These are phyloP conservation scores for Craterostigma plantagineum DNA, from an alignment of 257 asterid species.

Conservation along the genomic window DNA sequence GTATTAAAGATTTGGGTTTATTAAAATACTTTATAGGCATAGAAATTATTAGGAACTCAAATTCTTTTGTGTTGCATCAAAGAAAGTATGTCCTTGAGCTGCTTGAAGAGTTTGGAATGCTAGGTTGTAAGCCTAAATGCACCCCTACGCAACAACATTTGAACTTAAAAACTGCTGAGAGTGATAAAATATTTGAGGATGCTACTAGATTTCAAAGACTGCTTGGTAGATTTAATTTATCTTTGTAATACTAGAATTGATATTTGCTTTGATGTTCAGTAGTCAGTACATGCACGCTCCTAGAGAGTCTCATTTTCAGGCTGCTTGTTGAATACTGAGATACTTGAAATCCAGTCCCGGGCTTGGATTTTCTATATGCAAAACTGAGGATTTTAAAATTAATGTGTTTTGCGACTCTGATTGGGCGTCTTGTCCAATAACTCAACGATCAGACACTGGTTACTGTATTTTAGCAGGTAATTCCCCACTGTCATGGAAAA, in stretches of 20 bases:
- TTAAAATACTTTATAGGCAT: too few relatives aligned
- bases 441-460: too few relatives aligned
- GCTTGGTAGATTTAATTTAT: neutral
- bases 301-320: neutral
- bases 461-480: too few relatives aligned
- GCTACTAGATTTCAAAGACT: neutral
- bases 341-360: neutral
- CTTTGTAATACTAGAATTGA: neutral
- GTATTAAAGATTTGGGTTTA: too few relatives aligned
- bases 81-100: too few relatives aligned
- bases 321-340: neutral
- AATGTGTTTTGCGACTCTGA: neutral
- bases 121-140: too few relatives aligned
- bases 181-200: neutral
- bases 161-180: neutral
- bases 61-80: too few relatives aligned
- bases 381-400: neutral
- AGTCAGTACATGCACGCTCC: neutral
- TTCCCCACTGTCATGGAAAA: neutral
- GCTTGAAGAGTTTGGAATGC: too few relatives aligned
- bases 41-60: neutral
- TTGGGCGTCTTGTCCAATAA: too few relatives aligned
- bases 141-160: neutral
- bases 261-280: neutral
- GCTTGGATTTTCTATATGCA: neutral